Percentiles rank a stretch among this genome's conserved stretches.
phyloP scores from a whole-genome alignment of 2,329 filamentous ascomycete genomes.

The Tolypocladium amazonense region DNA sequence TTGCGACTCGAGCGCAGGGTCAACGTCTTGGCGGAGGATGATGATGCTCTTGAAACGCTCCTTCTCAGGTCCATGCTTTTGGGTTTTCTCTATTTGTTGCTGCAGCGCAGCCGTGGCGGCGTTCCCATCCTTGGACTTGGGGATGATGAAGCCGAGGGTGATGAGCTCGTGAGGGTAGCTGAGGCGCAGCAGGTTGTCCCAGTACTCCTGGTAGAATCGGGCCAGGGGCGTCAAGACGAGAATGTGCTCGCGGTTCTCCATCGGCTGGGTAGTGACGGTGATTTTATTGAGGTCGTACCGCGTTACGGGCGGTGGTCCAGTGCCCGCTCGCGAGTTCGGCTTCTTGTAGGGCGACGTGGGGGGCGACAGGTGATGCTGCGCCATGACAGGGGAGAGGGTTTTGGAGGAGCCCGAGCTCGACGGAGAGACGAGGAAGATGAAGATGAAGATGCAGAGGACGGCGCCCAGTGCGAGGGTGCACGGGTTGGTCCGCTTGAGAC shows the following conservation, averaged over 20 bases:
- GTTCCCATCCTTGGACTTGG: constrained; percentile 88
- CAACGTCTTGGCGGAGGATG: constrained; percentile 91
- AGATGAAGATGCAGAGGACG: constrained; percentile 61
- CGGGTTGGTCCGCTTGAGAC: constrained; percentile 72
- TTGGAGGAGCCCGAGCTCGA: constrained; percentile 34
- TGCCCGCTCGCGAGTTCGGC: constrained; percentile 20
- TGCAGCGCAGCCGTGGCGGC: constrained; percentile 74
- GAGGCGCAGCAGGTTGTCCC: constrained; percentile 81
- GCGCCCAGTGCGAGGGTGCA: constrained; percentile 63
- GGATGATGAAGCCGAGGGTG: constrained; percentile 90
- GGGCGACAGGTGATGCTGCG: constrained; percentile 32
- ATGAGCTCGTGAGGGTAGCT: constrained; percentile 90
- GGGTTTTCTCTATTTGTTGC: constrained; percentile 73
- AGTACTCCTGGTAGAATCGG: constrained; percentile 88
- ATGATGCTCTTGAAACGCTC: constrained; percentile 86
- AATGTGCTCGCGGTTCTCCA: constrained; percentile 72
- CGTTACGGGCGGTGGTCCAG: constrained; percentile 66
- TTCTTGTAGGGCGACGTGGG: constrained; percentile 33
- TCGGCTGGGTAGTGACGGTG: constrained; percentile 66
- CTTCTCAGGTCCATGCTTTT: constrained; percentile 63
- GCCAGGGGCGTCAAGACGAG: constrained; percentile 89
- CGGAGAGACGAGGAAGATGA: constrained; percentile 50
- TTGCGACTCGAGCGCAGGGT: constrained; percentile 69
- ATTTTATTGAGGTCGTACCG: constrained; percentile 95
- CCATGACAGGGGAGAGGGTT: constrained; percentile 35